A percentile compares a stretch with the other conserved stretches of the same genome.
phyloP scores from a whole-genome alignment of 2,329 filamentous ascomycete genomes.

The Fusarium sp. region DNA sequence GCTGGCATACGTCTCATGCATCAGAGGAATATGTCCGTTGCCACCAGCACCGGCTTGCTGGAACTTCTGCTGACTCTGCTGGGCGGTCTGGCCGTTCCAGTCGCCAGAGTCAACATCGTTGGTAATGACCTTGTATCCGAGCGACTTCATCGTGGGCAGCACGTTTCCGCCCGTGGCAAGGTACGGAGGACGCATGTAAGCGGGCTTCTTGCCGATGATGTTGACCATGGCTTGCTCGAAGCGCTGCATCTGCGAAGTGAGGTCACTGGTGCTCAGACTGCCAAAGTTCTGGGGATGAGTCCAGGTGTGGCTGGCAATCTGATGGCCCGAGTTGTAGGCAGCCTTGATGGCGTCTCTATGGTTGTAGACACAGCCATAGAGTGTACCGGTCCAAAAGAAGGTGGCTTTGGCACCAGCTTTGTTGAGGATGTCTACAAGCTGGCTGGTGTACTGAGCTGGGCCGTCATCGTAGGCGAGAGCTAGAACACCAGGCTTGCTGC shows the following conservation, averaged over 20 bases:
- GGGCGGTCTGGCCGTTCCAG: constrained; percentile 65
- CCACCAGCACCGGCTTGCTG: constrained; percentile 55
- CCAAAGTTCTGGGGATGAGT: constrained; percentile 59
- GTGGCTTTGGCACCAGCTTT: constrained; percentile 62
- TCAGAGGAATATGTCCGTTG: constrained; percentile 67
- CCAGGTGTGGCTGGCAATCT: constrained; percentile 67
- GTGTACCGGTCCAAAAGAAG: constrained; percentile 65
- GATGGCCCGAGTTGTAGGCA: constrained; percentile 63
- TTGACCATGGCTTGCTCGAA: constrained; percentile 64
- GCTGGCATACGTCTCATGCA: constrained; percentile 65
- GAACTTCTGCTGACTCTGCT: constrained; percentile 66
- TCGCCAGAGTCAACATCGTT: constrained; percentile 72
- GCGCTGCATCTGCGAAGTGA: constrained; percentile 61
- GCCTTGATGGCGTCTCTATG: constrained; percentile 65
- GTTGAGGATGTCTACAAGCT: constrained; percentile 64
- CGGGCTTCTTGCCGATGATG: constrained; percentile 61
- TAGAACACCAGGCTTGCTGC: constrained; percentile 57
- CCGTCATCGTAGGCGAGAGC: constrained; percentile 68
- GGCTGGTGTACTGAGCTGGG: constrained; percentile 61
- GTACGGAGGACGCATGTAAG: constrained; percentile 64
- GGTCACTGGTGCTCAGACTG: constrained; percentile 51
- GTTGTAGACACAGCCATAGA: constrained; percentile 64
- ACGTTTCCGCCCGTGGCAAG: constrained; percentile 60
- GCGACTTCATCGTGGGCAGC: constrained; percentile 54
- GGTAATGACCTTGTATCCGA: constrained; percentile 71